Evolutionary conservation across 257 asterid species (phyloP).

Genomic region (Scutellaria minor): DNA sequence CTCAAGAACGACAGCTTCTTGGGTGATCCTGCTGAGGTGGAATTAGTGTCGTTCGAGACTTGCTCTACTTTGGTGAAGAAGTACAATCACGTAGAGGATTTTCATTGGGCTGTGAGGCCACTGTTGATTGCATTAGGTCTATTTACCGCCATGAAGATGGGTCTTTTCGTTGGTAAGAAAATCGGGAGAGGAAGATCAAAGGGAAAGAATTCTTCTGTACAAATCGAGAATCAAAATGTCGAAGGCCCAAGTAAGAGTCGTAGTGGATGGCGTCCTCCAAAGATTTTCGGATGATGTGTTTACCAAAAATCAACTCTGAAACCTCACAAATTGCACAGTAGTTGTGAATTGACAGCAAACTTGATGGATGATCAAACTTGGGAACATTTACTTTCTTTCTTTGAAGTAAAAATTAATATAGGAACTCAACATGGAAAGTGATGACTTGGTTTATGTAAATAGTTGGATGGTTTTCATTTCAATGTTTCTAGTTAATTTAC

Average conservation of each 20-base stretch:
- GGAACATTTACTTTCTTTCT: neutral
- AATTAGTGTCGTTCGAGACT: slow-evolving; percentile 62
- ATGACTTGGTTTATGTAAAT: slow-evolving; percentile 40
- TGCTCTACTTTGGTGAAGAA: slow-evolving; percentile 61
- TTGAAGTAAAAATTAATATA: neutral
- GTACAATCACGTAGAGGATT: slow-evolving; percentile 87
- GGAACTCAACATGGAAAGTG: slow-evolving; percentile 15
- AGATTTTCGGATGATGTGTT: slow-evolving; percentile 60
- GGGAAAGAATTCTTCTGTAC: slow-evolving; percentile 34
- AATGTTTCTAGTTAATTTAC: neutral
- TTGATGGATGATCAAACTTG: neutral
- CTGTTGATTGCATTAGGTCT: slow-evolving; percentile 71
- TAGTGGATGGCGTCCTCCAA: slow-evolving; percentile 67
- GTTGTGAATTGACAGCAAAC: neutral
- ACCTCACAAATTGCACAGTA: neutral
- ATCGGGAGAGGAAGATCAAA: slow-evolving; percentile 49
- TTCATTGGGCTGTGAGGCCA: slow-evolving; percentile 94
- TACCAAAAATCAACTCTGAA: neutral
- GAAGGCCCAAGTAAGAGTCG: slow-evolving; percentile 47
- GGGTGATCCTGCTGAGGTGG: slow-evolving; percentile 88
- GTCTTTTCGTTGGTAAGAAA: slow-evolving; percentile 64
- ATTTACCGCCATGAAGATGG: slow-evolving; percentile 75
- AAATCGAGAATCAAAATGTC: slow-evolving; percentile 43
- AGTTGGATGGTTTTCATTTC: slow-evolving; percentile 23
- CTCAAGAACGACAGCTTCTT: slow-evolving; percentile 46